phyloP scores from a whole-genome alignment of 306 rosid genomes.

The Gastrolobium villosum region DNA sequence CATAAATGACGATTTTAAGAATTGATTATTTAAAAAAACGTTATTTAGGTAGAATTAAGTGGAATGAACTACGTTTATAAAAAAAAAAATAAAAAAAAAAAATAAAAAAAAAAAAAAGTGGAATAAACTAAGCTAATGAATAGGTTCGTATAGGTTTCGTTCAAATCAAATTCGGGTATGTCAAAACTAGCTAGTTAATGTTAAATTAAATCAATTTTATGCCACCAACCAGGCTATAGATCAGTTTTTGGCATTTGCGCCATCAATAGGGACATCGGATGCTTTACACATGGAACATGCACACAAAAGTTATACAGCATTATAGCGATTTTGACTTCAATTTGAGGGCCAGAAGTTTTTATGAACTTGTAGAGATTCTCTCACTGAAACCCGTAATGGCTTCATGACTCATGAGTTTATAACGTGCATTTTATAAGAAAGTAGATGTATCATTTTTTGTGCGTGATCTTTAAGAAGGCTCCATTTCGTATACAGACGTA shows the following conservation, averaged over 20 bases:
- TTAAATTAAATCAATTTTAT: not conserved
- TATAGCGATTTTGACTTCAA: constrained; percentile 32
- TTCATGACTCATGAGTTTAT: constrained; percentile 29
- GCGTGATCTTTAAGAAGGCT: constrained; percentile 46
- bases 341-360: constrained; percentile 6
- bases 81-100: no score
- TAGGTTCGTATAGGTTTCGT: no score
- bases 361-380: constrained; percentile 18
- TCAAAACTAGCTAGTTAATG: not conserved
- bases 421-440: constrained; percentile 41
- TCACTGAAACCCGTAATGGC: constrained; percentile 19
- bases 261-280: not conserved
- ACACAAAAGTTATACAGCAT: constrained; percentile 39
- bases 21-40: no score
- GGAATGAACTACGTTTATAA: no score
- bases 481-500: constrained; percentile 27
- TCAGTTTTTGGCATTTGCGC: not conserved
- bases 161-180: not conserved
- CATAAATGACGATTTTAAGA: not conserved
- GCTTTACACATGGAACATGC: constrained; percentile 14
- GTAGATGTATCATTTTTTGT: constrained; percentile 18
- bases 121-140: no score
- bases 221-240: constrained; percentile 4
- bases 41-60: no score
- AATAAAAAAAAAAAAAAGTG: no score